A percentile compares a stretch with the other conserved stretches of the same genome.
Conservation (phyloP, 2,329 filamentous ascomycete genomes). For the Ramularia endophylla region DNA sequence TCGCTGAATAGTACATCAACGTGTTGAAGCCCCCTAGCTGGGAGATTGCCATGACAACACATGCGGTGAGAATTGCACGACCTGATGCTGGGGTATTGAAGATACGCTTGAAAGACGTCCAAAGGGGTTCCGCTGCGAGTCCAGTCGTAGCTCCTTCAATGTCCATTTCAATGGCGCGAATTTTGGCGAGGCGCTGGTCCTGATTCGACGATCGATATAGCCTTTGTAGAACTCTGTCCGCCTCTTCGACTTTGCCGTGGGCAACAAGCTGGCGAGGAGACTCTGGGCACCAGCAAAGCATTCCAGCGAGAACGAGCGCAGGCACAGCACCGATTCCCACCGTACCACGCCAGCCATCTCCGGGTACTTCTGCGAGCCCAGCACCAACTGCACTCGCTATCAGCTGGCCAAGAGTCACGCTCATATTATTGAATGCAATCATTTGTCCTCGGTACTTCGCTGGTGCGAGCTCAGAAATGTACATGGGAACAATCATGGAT, state of each 20-base stretch:
- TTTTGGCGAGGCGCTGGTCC: too few relatives aligned
- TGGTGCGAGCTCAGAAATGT: slow-evolving; percentile 28
- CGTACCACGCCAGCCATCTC: slow-evolving; percentile 86
- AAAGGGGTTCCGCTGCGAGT: too few relatives aligned
- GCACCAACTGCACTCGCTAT: slow-evolving; percentile 82
- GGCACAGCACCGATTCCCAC: slow-evolving; percentile 79
- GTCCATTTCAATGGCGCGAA: too few relatives aligned
- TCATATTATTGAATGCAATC: slow-evolving; percentile 74
- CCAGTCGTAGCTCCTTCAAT: too few relatives aligned
- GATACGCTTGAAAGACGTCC: slow-evolving; percentile 14
- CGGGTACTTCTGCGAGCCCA: slow-evolving; percentile 53
- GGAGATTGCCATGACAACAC: slow-evolving; percentile 78
- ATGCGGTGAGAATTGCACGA: slow-evolving; percentile 76
- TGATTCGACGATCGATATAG: slow-evolving; percentile 8
- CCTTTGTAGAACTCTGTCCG: slow-evolving; percentile 53
- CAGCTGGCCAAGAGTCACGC: slow-evolving; percentile 83
- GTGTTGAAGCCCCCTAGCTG: slow-evolving; percentile 49
- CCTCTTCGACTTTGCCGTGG: slow-evolving; percentile 55
- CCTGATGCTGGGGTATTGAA: slow-evolving; percentile 49
- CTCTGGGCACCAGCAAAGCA: slow-evolving; percentile 74
- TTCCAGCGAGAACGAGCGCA: slow-evolving; percentile 61
- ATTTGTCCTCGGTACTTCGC: slow-evolving; percentile 60
- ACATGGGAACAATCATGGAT: slow-evolving; percentile 71
- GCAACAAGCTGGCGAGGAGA: slow-evolving; percentile 83
- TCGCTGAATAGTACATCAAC: slow-evolving; percentile 45